These are phyloP conservation scores for Cercospora janseana DNA, from an alignment of 2,329 filamentous ascomycete species.

Conservation along the genomic window DNA sequence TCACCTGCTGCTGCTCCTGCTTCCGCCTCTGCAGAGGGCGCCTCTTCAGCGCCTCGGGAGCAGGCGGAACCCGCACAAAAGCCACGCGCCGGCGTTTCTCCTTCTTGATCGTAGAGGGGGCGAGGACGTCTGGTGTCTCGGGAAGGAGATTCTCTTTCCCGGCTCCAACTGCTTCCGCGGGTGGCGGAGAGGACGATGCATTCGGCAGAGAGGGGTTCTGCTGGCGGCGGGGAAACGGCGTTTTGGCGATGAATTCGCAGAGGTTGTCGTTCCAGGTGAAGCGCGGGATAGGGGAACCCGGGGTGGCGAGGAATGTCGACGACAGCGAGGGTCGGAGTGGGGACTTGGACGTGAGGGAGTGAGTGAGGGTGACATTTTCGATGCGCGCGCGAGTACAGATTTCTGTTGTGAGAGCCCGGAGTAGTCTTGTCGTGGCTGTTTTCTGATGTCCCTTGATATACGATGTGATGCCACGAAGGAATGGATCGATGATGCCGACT, in stretches of 20 bases:
- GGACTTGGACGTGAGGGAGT: not conserved
- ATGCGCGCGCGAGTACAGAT: not conserved
- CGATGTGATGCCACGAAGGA: not conserved
- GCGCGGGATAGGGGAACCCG: conserved; percentile 6
- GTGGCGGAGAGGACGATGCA: not conserved
- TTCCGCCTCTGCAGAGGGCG: too few species aligned
- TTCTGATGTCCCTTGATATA: not conserved
- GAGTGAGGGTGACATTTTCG: not conserved
- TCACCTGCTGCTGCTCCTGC: not conserved
- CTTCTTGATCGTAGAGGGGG: not conserved
- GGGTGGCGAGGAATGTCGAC: not conserved
- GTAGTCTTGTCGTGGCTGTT: not conserved
- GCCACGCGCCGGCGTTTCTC: not conserved
- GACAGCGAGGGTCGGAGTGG: not conserved
- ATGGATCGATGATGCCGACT: not conserved
- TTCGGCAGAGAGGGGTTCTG: not conserved
- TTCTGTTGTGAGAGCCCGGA: not conserved
- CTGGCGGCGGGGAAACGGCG: conserved; percentile 33
- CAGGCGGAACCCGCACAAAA: not conserved
- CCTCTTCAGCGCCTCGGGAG: not conserved
- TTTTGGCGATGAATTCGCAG: conserved; percentile 47
- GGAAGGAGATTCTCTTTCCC: not conserved
- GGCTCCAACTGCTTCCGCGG: not conserved
- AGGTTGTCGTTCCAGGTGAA: conserved; percentile 48
- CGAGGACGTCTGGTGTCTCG: not conserved